Base-by-base conservation (phyloP, 108 stramenopile genomes). In the Poteriospumella lacustris region DNA sequence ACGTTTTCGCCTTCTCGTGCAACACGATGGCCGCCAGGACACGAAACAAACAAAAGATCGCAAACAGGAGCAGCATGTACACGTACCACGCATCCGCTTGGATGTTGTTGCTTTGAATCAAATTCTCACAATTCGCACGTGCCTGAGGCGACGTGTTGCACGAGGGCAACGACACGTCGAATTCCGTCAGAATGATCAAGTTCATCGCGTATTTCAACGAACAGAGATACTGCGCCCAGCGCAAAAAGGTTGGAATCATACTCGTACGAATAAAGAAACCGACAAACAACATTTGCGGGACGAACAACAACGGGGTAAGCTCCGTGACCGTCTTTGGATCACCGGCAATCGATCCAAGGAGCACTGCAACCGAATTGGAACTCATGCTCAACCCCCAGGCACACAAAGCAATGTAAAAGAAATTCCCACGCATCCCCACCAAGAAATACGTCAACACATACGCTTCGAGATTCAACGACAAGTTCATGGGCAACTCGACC, bases 201-300 rank as follows among this genome's bases (percentile, higher is more conserved):
- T 76, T 76, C 59, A 76, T 52, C 24, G 34, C 58, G 39, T 76
- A 76, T 44, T 76, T 76, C 12, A 76, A 44, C 2, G 58, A n/a
- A n/a, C 76, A 76, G 3, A 76, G 76, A 36, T 58, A 76, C 39
- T 76, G 76, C 36, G 60, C 33, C 76, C 76, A 76, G 36, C 76
- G 76, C 28, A 81, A 33, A 73, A 56, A n/a, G n/a, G 1, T 31
- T 1, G 79, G 72, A 58, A 89, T 88, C 33, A 88, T 70, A 29
- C 78, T 81, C 0, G 80, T 81, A 0, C 72, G 43, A 9, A 91
- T 87, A 76, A 88, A 91, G 79, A 92, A 89, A 0, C 92, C 93
- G 39, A 90, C 89, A 76, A 94, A 92, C 5, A 94, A 89, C 70
- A 94, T 84, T 76, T 94, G 93, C 24, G 93, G 91, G 62, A 92